These are phyloP conservation scores for Thermothelomyces thermophilus DNA, from an alignment of 2,329 filamentous ascomycete genomes.

Conservation along the genomic window DNA sequence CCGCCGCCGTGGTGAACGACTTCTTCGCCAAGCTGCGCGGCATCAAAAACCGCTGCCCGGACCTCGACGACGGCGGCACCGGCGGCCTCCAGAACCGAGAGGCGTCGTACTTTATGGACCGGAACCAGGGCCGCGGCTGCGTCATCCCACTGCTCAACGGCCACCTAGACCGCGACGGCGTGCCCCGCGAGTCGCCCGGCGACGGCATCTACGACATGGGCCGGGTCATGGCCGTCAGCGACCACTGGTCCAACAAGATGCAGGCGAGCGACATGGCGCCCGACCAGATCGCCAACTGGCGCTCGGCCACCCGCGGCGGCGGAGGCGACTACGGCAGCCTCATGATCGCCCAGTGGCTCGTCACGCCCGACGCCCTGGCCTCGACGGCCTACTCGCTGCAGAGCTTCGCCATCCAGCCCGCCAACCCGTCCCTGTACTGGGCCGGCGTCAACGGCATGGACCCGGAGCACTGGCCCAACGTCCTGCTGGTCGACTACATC, in stretches of 20 bases:
- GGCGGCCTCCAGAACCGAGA: slow-evolving; percentile 25
- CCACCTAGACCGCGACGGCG: slow-evolving; percentile 13
- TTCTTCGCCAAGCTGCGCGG: slow-evolving; percentile 37
- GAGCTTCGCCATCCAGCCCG: slow-evolving; percentile 28
- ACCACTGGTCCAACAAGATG: slow-evolving; percentile 29
- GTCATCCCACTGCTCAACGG: slow-evolving; percentile 30
- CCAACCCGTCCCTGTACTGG: slow-evolving; percentile 33
- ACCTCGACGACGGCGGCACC: slow-evolving; percentile 24
- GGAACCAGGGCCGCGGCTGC: slow-evolving; percentile 30
- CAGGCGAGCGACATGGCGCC: slow-evolving; percentile 14
- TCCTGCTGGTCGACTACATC: slow-evolving; percentile 30
- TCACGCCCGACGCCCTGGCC: slow-evolving; percentile 26
- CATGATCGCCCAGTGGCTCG: slow-evolving; percentile 30
- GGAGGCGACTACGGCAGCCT: slow-evolving; percentile 18
- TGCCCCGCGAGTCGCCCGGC: slow-evolving; percentile 22
- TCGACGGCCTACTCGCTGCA: slow-evolving; percentile 25
- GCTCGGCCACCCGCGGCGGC: slow-evolving; percentile 14
- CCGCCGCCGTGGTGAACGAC: slow-evolving; percentile 34
- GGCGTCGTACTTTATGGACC: slow-evolving; percentile 28
- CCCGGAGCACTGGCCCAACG: slow-evolving; percentile 28
- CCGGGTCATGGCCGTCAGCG: slow-evolving; percentile 24
- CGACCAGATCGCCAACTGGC: slow-evolving; percentile 19
- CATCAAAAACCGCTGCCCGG: slow-evolving; percentile 35
- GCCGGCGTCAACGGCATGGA: slow-evolving; percentile 24
- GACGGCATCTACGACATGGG: slow-evolving; percentile 29